A percentile compares a stretch with the other conserved stretches of the same genome.
Evolutionary conservation across 352 stramenopile species (phyloP).

Genomic region (Peronosclerospora sorghi): DNA sequence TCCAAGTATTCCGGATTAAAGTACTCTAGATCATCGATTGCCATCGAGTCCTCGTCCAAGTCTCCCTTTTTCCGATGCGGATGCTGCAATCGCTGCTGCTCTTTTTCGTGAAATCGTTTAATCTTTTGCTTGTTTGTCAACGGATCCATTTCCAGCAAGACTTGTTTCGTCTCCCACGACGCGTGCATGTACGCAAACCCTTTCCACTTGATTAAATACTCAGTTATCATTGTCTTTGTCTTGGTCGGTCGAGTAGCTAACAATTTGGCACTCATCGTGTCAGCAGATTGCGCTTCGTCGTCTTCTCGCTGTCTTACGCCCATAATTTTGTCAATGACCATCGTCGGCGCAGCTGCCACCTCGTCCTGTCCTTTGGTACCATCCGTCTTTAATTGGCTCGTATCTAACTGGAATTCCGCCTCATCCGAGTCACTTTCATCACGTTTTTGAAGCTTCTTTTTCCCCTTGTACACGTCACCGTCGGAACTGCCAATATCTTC

Average conservation of each 20-base stretch:
- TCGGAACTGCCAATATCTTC: conserved; percentile 47
- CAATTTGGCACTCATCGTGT: conserved; percentile 28
- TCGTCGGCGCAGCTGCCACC: conserved; percentile 14
- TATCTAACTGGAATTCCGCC: conserved; percentile 25
- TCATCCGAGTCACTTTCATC: conserved; percentile 34
- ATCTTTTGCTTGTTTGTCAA: conserved; percentile 83
- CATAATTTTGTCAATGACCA: conserved; percentile 88
- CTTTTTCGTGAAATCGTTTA: conserved; percentile 83
- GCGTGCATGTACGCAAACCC: conserved; percentile 84
- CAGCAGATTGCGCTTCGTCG: conserved; percentile 1
- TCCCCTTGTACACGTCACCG: conserved; percentile 25
- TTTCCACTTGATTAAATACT: conserved; percentile 89
- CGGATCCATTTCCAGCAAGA: conserved; percentile 66
- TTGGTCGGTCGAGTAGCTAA: conserved; percentile 29
- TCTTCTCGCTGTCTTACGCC: conserved; percentile 43
- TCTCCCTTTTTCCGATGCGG: conserved; percentile 32
- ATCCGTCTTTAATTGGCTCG: conserved; percentile 24
- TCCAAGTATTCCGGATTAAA: conserved; percentile 88
- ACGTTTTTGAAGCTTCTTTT: conserved; percentile 17
- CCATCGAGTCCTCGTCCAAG: conserved; percentile 24
- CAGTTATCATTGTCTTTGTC: conserved; percentile 23
- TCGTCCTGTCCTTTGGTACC: conserved; percentile 3
- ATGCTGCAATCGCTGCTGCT: conserved; percentile 31
- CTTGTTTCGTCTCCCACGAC: conserved; percentile 70
- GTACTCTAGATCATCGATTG: conserved; percentile 59